Percentiles rank a stretch among this genome's conserved stretches.
These are phyloP conservation scores for Vigna unguiculata DNA, from an alignment of 306 rosid genomes.

Conservation along the genomic window DNA sequence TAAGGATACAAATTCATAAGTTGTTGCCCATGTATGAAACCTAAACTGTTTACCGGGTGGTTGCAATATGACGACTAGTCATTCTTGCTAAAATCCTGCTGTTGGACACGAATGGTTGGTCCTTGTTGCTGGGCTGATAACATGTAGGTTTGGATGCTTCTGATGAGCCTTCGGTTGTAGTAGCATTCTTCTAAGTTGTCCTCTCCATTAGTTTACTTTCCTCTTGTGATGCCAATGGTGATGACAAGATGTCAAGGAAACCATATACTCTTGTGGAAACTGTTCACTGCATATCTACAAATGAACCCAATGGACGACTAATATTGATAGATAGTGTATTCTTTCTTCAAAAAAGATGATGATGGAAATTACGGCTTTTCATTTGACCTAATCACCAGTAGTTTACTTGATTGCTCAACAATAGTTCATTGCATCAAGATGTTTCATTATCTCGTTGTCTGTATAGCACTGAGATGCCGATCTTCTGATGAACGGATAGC, in stretches of 20 bases:
- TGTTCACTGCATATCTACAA: constrained; percentile 37
- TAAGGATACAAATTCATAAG: constrained; percentile 35
- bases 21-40: constrained; percentile 30
- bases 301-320: constrained; percentile 40
- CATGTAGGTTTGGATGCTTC: constrained; percentile 47
- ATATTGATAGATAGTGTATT: constrained; percentile 34
- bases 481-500: constrained; percentile 42
- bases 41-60: constrained; percentile 40
- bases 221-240: constrained; percentile 40
- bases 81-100: constrained; percentile 25
- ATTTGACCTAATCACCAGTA: constrained; percentile 47
- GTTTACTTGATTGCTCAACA: constrained; percentile 43
- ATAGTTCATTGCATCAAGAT: constrained; percentile 41
- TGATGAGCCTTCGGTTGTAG: constrained; percentile 36
- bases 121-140: constrained; percentile 45
- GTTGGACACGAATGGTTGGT: constrained; percentile 40
- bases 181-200: constrained; percentile 46
- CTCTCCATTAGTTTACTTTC: constrained; percentile 49
- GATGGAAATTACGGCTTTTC: constrained; percentile 31
- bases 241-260: constrained; percentile 39
- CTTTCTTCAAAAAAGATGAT: constrained; percentile 42
- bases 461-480: constrained; percentile 42
- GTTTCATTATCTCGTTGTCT: constrained; percentile 49
- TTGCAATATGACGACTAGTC: constrained; percentile 40
- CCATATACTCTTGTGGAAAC: constrained; percentile 36